Base-by-base conservation (phyloP, 768 basidiomycete species). In the Megacollybia marginata region DNA sequence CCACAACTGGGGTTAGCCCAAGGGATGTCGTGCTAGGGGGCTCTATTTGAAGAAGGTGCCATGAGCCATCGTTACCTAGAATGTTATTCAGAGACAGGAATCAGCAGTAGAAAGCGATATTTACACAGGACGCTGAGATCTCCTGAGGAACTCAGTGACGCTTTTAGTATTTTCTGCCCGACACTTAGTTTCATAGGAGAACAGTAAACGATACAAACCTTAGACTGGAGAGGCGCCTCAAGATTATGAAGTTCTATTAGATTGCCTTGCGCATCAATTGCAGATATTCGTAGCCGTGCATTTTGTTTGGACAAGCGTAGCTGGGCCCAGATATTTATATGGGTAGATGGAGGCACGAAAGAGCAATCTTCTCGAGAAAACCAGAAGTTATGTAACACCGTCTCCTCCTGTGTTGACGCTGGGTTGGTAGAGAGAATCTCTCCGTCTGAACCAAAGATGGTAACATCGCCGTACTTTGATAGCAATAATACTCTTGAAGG, bases 91-190 rank as follows among this genome's bases (percentile, higher is more conserved):
- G 11, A 28, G 18, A 12, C 2, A 15, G 16, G 9, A 43, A 45
- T 4, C 3, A 28, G 20, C 13, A 5, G 4, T 28, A 28, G 23
- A 28, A 13, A 28, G 9, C 33, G 33, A 33, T 15, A 51, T 44
- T 46, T 23, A 51, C 50, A 16, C 1, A 51, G 50, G 28, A 51
- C 5, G n/a, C 44, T 51, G n/a, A 51, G 35, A 18, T 45, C 35
- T 13, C 50, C 50, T 33, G 49, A 31, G 9, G 15, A 19, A 43
- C 33, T 45, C n/a, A 44, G 43, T 16, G 49, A 44, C 32, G 36
- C 16, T n/a, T 44, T 33, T 33, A 18, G 42, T 43, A 50, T 18
- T 33, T 40, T 16, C 49, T 50, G 12, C 5, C 4, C 15, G 13
- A 23, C 16, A n/a, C 15, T 18, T 12, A 10, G 42, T 15, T 45